phyloP scores from a whole-genome alignment of 176 grass and related monocot species.

The Carex cristatella region DNA sequence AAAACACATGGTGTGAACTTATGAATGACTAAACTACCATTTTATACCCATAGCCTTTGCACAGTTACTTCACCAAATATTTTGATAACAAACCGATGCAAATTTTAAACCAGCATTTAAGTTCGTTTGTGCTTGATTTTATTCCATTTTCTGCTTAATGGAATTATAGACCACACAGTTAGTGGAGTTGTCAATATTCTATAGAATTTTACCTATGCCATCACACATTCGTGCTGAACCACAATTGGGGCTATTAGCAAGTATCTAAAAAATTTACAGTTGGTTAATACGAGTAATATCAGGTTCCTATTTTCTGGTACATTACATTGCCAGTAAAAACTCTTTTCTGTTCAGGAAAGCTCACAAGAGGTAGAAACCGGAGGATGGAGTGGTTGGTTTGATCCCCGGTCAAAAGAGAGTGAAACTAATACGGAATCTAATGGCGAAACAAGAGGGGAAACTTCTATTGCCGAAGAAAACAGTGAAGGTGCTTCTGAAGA shows the following conservation, averaged over 20 bases:
- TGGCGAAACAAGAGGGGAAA: constrained; percentile 23
- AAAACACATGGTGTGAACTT: neutral
- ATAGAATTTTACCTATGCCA: neutral
- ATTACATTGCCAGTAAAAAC: constrained; percentile 18
- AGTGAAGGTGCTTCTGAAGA: constrained; percentile 38
- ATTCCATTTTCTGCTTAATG: neutral
- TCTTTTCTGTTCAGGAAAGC: constrained; percentile 45
- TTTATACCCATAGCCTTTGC: neutral
- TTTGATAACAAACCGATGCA: neutral
- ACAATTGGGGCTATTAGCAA: neutral
- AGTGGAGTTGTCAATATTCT: neutral
- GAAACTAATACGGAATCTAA: constrained; percentile 24
- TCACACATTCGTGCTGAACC: neutral
- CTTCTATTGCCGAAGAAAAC: constrained; percentile 36
- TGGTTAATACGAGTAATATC: neutral
- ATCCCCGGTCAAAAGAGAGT: constrained; percentile 41
- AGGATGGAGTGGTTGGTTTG: constrained; percentile 95
- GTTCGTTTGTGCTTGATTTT: neutral
- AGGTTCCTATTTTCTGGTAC: neutral
- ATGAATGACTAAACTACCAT: neutral
- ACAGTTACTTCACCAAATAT: neutral
- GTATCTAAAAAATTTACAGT: neutral
- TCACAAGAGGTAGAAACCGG: constrained; percentile 56
- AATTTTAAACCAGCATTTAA: neutral
- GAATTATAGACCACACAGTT: neutral